Base-by-base conservation (phyloP, 768 basidiomycete genomes). In the Chiua virens region DNA sequence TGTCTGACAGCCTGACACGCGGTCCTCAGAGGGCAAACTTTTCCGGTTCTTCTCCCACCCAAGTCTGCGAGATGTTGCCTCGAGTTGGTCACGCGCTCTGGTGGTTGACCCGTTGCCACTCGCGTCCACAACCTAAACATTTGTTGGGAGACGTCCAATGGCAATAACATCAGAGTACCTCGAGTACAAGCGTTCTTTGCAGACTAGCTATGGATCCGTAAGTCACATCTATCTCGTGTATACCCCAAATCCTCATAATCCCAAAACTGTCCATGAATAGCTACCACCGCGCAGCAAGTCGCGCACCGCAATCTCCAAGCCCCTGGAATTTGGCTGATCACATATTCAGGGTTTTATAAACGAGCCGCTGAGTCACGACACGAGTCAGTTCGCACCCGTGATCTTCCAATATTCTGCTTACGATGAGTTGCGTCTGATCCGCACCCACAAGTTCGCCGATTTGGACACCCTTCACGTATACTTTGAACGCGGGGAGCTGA, bases 401-500 rank as follows among this genome's bases (percentile, higher is more conserved):
- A 53, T 49, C 50, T 40, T 15, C 23, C 20, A 39, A 9, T 27
- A 34, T 37, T 56, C 34, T 45, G 8, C 61, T 55, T 49, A 67
- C 65, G n/a, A 28, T 37, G 47, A 68, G 66, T 39, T 63, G 56
- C 18, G 41, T 8, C 42, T 40, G 54, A 52, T 68, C 62, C 23
- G 54, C 64, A 41, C 65, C 65, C 56, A 64, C 66, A 17, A 59
- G 59, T 18, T 66, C 66, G 44, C 61, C 61, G 45, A 68, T 61
- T 35, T 68, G 55, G 36, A 66, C 57, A 3, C 65, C 65, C 49
- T 67, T 66, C 47, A 68, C 55, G 50, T 55, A 67, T 8, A 67
- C 66, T 50, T 68, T 65, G 54, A 55, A 68, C 13, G 66, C 58
- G 20, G 65, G 65, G 48, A 67, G 42, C 65, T 67, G 41, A 47